Percentiles rank a stretch among this genome's conserved stretches.
phyloP scores from a whole-genome alignment of 306 rosid genomes.

The Quercus mongolica region DNA sequence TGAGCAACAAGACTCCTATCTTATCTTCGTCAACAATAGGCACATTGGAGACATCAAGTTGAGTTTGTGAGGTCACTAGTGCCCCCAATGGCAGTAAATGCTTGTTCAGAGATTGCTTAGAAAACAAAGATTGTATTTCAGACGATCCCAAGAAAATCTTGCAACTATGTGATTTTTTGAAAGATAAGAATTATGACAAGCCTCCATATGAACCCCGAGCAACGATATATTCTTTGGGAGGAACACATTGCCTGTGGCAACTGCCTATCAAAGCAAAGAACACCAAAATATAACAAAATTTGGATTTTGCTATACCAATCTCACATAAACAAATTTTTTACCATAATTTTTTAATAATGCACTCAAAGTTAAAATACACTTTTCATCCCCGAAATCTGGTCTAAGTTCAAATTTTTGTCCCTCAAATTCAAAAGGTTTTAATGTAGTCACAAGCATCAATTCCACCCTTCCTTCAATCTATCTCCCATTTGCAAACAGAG shows the following conservation, averaged over 20 bases:
- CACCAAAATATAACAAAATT: conserved; percentile 11
- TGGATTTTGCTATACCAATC: neutral
- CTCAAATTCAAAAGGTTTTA: too few species aligned
- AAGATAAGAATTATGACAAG: conserved; percentile 31
- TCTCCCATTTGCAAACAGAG: too few species aligned
- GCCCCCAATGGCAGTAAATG: conserved; percentile 58
- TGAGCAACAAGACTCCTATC: conserved; percentile 82
- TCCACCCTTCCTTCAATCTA: too few species aligned
- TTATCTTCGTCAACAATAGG: conserved; percentile 63
- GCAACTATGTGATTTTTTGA: conserved; percentile 33
- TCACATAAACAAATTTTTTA: neutral
- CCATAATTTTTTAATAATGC: too few species aligned
- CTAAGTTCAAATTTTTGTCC: too few species aligned
- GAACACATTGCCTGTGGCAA: conserved; percentile 46
- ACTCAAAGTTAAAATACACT: too few species aligned
- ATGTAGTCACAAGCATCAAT: too few species aligned
- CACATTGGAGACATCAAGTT: conserved; percentile 32
- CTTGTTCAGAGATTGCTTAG: conserved; percentile 48
- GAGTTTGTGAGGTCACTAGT: conserved; percentile 50
- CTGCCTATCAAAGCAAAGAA: conserved; percentile 32
- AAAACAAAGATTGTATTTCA: conserved; percentile 44
- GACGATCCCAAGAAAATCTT: conserved; percentile 41
- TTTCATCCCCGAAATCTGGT: too few species aligned
- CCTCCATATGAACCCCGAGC: conserved; percentile 42
- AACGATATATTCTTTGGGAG: conserved; percentile 48